phyloP scores from a whole-genome alignment of 306 rosid genomes.

The Ceratonia siliqua region DNA sequence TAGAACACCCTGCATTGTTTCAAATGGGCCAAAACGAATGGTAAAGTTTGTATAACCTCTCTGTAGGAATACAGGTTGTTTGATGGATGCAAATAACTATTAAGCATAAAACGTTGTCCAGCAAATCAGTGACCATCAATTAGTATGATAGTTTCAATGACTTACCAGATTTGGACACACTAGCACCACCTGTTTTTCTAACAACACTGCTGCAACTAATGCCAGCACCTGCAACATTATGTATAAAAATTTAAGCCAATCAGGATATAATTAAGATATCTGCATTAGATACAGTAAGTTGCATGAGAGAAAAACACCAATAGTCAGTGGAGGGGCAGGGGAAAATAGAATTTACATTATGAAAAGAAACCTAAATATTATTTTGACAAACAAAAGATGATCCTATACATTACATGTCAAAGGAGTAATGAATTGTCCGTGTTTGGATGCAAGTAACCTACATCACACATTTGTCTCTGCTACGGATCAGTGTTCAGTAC shows the following conservation, averaged over 20 bases:
- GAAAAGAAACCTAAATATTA: not conserved
- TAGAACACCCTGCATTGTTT: constrained; percentile 80
- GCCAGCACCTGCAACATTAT: constrained; percentile 68
- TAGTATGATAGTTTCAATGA: constrained; percentile 21
- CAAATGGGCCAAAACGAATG: constrained; percentile 32
- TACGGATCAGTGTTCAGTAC: not conserved
- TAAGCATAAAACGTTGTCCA: constrained; percentile 30
- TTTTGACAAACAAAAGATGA: not conserved
- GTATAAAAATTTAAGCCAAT: constrained; percentile 25
- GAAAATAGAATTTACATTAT: not conserved
- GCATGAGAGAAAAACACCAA: constrained; percentile 4
- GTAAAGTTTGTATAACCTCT: not conserved
- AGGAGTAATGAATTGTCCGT: not conserved
- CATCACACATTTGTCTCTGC: not conserved
- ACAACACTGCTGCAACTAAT: constrained; percentile 68
- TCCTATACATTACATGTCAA: not conserved
- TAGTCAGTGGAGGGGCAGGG: not conserved
- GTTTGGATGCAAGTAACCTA: not conserved
- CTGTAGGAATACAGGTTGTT: constrained; percentile 9
- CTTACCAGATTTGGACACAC: constrained; percentile 81
- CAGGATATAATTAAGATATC: not conserved
- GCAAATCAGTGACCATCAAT: constrained; percentile 22
- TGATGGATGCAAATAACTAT: not conserved
- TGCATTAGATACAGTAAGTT: constrained; percentile 7
- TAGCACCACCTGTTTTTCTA: constrained; percentile 85